These are phyloP conservation scores for Sodiomyces alkalinus DNA, from an alignment of 2,329 filamentous ascomycete species.

Conservation along the genomic window DNA sequence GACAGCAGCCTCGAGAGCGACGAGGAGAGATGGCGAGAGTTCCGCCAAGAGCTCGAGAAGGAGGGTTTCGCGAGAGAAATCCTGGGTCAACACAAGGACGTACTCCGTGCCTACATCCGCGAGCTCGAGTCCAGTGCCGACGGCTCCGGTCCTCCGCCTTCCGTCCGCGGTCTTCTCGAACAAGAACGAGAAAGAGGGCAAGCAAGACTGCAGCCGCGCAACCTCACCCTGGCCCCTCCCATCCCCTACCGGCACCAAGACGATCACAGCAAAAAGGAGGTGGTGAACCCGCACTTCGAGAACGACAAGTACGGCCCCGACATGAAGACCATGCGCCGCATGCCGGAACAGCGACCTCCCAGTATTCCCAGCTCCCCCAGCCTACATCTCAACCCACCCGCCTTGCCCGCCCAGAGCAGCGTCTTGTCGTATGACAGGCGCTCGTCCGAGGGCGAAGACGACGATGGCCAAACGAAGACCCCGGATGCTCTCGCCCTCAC, in stretches of 20 bases:
- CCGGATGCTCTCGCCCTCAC: constrained; percentile 22
- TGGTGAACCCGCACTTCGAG: constrained; percentile 15
- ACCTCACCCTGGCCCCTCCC: constrained; percentile 4
- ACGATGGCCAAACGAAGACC: constrained; percentile 17
- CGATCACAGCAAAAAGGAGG: constrained; percentile 17
- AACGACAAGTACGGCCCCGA: constrained; percentile 26
- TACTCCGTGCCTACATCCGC: constrained; percentile 44
- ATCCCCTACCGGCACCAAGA: constrained; percentile 3
- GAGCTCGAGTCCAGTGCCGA: constrained; percentile 35
- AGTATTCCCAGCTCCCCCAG: too few species aligned
- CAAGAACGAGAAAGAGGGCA: constrained; percentile 18
- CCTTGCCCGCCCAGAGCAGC: constrained; percentile 6
- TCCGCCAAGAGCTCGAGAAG: constrained; percentile 39
- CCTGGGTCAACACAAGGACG: constrained; percentile 40
- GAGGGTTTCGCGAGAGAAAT: constrained; percentile 43
- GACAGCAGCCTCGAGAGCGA: constrained; percentile 20
- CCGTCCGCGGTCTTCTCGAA: constrained; percentile 38
- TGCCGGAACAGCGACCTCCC: constrained; percentile 14
- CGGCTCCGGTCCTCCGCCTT: constrained; percentile 28
- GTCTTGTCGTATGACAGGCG: constrained; percentile 18
- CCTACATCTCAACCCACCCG: too few species aligned
- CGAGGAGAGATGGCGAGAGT: constrained; percentile 40
- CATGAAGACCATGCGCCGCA: constrained; percentile 21
- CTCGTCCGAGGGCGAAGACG: constrained; percentile 25
- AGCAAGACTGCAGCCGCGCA: too few species aligned